Base-by-base conservation (phyloP, 31 red algal species). In the Porphyra umbilicalis region DNA sequence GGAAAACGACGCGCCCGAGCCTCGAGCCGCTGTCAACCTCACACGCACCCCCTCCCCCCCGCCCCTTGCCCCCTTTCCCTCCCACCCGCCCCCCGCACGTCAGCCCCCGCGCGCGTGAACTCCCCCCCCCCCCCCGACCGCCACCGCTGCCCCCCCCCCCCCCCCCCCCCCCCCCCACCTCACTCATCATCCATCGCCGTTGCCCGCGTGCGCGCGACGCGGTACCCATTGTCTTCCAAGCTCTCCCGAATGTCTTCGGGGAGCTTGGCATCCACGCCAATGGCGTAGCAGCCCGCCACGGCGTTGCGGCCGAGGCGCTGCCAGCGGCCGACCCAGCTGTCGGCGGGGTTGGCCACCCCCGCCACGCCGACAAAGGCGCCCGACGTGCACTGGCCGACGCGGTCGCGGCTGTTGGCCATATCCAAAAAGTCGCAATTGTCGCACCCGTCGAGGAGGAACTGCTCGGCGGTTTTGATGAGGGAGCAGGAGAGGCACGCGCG, bases 321-420 rank as follows among this genome's bases (percentile, higher is more conserved):
- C 94, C 94, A 97, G 77, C 87, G 84, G 18, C 91, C 94, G n/a
- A 97, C 94, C 94, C 94, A 97, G 10, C 91, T 94, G 67, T 82
- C 79, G 2, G 81, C 77, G 32, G 94, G 94, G 37, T 84, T 90
- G 16, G 75, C 32, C 35, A 82, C 15, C 4, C 75, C 75, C 75
- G 87, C 83, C 34, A 86, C 79, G 76, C 94, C 92, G n/a, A 83
- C 79, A 79, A 97, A 94, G 75, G 86, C 83, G 76, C 82, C 84
- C 35, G 94, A 91, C 35, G 94, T 97, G 76, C 89, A 90, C 76
- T 84, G 85, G 67, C 83, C 78, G 74, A 97, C 89, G 6, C 91
- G 90, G 85, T 97, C 94, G 13, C 85, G 79, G 78, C 93, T 91
- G 33, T 76, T 71, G 25, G 34, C 81, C 16, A 83, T 80, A 77